Conservation (phyloP, 108 stramenopile genomes). For the Fistulifera solaris region DNA sequence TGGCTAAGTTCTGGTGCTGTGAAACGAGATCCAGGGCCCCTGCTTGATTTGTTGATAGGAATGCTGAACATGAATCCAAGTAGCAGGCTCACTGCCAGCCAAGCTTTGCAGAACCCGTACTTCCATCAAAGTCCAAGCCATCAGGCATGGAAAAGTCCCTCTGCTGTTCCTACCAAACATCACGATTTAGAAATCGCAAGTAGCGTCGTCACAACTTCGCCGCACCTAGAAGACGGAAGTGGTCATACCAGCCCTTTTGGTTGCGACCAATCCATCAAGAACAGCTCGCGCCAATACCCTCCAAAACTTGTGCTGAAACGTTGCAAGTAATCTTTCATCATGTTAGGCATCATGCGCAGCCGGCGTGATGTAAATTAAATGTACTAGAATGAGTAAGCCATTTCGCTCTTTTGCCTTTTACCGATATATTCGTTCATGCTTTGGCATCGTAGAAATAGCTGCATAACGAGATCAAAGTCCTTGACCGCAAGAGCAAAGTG, state of each 20-base stretch:
- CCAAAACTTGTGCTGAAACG: too few relatives aligned
- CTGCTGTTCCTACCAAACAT: too few relatives aligned
- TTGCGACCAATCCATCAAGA: too few relatives aligned
- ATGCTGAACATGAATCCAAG: slow-evolving; percentile 59
- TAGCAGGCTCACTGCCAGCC: slow-evolving; percentile 50
- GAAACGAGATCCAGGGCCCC: background rate
- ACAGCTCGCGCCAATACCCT: too few relatives aligned
- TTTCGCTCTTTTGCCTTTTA: slow-evolving; percentile 39
- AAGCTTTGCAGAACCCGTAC: slow-evolving; percentile 60
- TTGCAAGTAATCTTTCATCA: too few relatives aligned
- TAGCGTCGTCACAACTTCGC: too few relatives aligned
- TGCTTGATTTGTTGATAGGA: slow-evolving; percentile 10
- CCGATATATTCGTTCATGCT: slow-evolving; percentile 65
- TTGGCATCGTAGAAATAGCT: slow-evolving; percentile 76
- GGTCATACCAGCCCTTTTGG: too few relatives aligned
- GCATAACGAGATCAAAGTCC: slow-evolving; percentile 64
- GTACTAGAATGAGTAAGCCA: slow-evolving; percentile 34
- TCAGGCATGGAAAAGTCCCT: background rate
- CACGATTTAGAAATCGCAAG: too few relatives aligned
- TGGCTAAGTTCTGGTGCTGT: background rate
- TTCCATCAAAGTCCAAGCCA: slow-evolving; percentile 24
- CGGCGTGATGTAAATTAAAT: too few relatives aligned
- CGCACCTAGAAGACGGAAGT: too few relatives aligned
- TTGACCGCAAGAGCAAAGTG: slow-evolving; percentile 41
- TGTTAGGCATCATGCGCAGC: too few relatives aligned